Evolutionary conservation across 2,329 filamentous ascomycete species (phyloP).

Genomic region (Microdochium bolleyi): DNA sequence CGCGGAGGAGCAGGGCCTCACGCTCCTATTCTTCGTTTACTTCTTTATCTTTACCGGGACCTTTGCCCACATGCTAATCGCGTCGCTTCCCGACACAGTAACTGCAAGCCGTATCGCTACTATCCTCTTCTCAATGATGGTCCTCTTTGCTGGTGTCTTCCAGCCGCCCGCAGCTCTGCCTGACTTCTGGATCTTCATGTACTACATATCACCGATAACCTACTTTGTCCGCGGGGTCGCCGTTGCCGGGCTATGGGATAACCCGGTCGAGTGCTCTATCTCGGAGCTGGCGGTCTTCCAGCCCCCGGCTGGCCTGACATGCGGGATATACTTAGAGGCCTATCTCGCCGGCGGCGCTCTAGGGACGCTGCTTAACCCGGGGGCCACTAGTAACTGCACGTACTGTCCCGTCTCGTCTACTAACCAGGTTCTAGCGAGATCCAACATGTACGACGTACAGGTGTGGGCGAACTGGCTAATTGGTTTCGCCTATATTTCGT

Average conservation of each 20-base stretch:
- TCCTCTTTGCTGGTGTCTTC: conserved; percentile 70
- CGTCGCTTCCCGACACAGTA: conserved; percentile 15
- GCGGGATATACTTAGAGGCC: conserved; percentile 51
- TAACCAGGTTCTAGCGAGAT: conserved; percentile 46
- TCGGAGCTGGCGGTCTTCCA: conserved; percentile 39
- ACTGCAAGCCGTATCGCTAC: not conserved
- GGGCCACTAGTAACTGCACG: conserved; percentile 51
- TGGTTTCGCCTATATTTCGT: not conserved
- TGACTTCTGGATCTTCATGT: conserved; percentile 65
- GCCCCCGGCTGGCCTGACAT: conserved; percentile 56
- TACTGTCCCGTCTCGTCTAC: conserved; percentile 60
- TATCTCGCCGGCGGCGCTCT: conserved; percentile 39
- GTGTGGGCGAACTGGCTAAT: not conserved
- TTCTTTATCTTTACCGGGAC: conserved; percentile 84
- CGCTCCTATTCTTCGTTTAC: conserved; percentile 65
- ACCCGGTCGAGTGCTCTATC: conserved; percentile 37
- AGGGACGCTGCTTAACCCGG: conserved; percentile 58
- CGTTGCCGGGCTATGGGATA: conserved; percentile 48
- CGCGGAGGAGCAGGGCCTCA: conserved; percentile 32
- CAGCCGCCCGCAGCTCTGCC: conserved; percentile 57
- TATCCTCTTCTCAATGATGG: conserved; percentile 67
- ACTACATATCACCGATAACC: conserved; percentile 60
- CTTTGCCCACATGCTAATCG: conserved; percentile 65
- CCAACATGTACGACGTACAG: conserved; percentile 19
- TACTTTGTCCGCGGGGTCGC: conserved; percentile 68